Conservation (phyloP, 140 eudicot species). For the Ambrosia hybrid region DNA sequence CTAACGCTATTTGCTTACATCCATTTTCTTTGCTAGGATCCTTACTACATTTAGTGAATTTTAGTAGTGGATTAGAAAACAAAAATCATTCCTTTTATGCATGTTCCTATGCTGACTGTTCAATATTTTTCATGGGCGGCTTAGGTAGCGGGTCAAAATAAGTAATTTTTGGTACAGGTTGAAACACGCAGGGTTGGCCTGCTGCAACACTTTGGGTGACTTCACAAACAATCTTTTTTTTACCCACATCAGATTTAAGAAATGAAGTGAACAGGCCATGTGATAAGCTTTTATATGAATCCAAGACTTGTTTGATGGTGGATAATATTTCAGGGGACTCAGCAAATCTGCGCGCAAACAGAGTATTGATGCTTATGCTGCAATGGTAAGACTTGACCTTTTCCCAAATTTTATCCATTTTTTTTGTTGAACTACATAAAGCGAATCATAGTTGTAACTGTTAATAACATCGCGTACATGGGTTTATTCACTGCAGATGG, state of each 20-base stretch:
- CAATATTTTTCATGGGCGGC: not conserved
- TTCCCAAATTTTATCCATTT: not conserved
- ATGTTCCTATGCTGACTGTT: not conserved
- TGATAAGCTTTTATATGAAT: too few relatives aligned
- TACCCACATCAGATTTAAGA: too few relatives aligned
- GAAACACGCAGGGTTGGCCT: not conserved
- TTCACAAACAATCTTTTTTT: too few relatives aligned
- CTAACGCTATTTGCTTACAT: constrained; percentile 1
- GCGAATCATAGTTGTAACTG: not conserved
- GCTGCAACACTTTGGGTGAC: too few relatives aligned
- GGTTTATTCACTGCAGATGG: constrained; percentile 51
- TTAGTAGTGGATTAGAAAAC: not conserved
- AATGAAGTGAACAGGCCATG: too few relatives aligned
- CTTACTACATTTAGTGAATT: not conserved
- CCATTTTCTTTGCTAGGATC: not conserved
- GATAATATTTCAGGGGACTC: constrained; percentile 61
- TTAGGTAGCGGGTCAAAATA: not conserved
- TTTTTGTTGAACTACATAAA: constrained; percentile 2
- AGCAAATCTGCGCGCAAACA: constrained; percentile 67
- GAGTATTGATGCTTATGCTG: constrained; percentile 81
- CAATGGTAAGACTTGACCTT: constrained; percentile 53
- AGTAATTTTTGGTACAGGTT: not conserved
- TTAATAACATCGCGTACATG: not conserved
- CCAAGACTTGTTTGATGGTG: not conserved
- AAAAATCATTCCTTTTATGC: not conserved